Conservation (phyloP, 192 early-diverging fungal genomes). For the Dispira parvispora region DNA sequence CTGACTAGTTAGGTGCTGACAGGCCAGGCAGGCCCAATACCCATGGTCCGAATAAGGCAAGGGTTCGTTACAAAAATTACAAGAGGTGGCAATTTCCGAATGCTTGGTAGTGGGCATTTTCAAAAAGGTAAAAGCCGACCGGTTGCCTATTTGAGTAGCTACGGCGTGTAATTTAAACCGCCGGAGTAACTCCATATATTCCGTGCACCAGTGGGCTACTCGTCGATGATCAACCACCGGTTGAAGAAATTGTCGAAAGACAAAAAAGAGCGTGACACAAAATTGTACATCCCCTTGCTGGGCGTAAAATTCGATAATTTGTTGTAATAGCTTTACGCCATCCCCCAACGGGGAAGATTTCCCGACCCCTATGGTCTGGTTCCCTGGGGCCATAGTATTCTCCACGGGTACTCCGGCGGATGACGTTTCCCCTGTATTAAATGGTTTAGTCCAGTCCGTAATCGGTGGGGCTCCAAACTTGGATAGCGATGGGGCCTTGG, state of each 20-base stretch:
- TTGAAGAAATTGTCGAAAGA: not conserved
- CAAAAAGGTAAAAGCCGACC: conserved; percentile 4
- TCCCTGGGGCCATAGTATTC: too few species aligned
- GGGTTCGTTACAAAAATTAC: not conserved
- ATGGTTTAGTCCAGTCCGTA: too few species aligned
- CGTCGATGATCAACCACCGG: not conserved
- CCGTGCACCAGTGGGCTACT: conserved; percentile 2
- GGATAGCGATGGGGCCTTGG: too few species aligned
- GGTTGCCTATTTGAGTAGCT: conserved; percentile 4
- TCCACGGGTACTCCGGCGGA: too few species aligned
- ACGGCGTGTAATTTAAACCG: conserved; percentile 2
- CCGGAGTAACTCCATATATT: conserved; percentile 7
- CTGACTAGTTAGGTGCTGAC: not conserved
- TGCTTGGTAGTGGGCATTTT: conserved; percentile 8
- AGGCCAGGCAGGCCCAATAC: conserved; percentile 6
- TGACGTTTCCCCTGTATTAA: too few species aligned
- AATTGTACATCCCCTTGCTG: conserved; percentile 3
- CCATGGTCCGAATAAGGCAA: not conserved
- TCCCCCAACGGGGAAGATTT: not conserved
- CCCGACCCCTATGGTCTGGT: too few species aligned
- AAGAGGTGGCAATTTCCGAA: conserved; percentile 9
- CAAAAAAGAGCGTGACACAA: conserved; percentile 4
- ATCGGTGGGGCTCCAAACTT: too few species aligned
- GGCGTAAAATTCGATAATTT: conserved; percentile 7
- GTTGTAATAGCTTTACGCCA: not conserved